Conservation (phyloP, 768 basidiomycete genomes). For the Pleurotus salmoneostramineus region DNA sequence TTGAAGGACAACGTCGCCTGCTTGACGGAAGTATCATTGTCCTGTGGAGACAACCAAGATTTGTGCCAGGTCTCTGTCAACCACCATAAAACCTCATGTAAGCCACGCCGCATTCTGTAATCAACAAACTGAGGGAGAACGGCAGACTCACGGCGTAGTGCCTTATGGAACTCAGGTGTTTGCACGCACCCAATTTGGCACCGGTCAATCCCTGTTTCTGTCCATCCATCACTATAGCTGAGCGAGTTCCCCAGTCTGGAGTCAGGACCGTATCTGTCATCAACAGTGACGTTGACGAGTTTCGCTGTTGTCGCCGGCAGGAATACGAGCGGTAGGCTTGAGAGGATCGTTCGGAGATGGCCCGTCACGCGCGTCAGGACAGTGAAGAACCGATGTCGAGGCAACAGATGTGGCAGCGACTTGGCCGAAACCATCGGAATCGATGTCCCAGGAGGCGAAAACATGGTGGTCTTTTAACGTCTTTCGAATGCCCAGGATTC, state of each 20-base stretch:
- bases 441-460: too few species aligned
- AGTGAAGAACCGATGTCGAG: too few species aligned
- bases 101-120: not conserved
- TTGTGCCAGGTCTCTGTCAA: not conserved
- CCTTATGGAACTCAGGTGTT: not conserved
- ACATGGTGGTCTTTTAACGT: too few species aligned
- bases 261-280: not conserved
- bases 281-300: not conserved
- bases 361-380: too few species aligned
- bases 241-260: not conserved
- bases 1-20: conserved; percentile 8
- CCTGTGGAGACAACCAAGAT: not conserved
- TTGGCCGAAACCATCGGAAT: too few species aligned
- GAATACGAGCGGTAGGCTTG: not conserved
- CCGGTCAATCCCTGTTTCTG: not conserved
- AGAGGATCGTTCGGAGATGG: too few species aligned
- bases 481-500: too few species aligned
- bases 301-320: not conserved
- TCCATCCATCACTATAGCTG: not conserved
- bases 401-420: too few species aligned
- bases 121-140: not conserved
- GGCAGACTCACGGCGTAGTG: not conserved
- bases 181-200: not conserved
- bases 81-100: not conserved
- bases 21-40: not conserved